Percentiles rank a stretch among this genome's conserved stretches.
These are phyloP conservation scores for Suhomyces tanzawaensis DNA, from an alignment of 805 yeast genomes.

Conservation along the genomic window DNA sequence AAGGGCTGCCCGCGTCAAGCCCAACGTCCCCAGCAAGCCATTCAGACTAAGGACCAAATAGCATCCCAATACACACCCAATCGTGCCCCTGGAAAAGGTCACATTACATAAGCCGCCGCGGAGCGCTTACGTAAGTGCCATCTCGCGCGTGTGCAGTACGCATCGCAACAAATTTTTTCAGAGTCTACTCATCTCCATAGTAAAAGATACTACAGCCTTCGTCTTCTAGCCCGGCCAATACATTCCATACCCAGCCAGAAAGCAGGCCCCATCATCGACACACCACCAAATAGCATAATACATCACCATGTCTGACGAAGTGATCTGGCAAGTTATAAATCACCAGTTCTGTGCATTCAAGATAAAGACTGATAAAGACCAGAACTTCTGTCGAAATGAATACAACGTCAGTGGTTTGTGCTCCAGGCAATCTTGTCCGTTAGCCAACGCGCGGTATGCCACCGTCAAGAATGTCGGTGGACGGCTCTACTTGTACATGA, in stretches of 20 bases:
- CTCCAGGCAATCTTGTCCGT: conserved; percentile 89
- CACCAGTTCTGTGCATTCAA: conserved; percentile 95
- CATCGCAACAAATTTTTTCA: conserved; percentile 4
- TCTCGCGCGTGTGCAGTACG: conserved; percentile 1
- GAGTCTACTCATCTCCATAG: not conserved
- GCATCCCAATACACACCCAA: not conserved
- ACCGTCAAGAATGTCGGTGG: conserved; percentile 83
- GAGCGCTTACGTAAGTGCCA: not conserved
- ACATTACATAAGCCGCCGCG: conserved; percentile 2
- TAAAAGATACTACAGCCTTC: no score
- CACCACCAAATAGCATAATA: not conserved
- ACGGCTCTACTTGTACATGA: conserved; percentile 81
- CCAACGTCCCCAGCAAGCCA: conserved; percentile 60
- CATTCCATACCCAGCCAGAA: not conserved
- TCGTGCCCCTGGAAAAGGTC: conserved; percentile 1
- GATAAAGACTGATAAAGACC: conserved; percentile 82
- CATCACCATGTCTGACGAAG: conserved; percentile 59
- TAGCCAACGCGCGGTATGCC: conserved; percentile 91
- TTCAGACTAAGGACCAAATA: conserved; percentile 32
- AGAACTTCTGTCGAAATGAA: conserved; percentile 92
- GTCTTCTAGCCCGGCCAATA: no score
- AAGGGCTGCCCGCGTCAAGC: conserved; percentile 43
- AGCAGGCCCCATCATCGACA: not conserved
- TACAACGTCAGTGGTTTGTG: conserved; percentile 95
- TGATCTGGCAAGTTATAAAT: conserved; percentile 96